These are phyloP conservation scores for Hypoxylon sp. DNA, from an alignment of 2,329 filamentous ascomycete species.

Conservation along the genomic window DNA sequence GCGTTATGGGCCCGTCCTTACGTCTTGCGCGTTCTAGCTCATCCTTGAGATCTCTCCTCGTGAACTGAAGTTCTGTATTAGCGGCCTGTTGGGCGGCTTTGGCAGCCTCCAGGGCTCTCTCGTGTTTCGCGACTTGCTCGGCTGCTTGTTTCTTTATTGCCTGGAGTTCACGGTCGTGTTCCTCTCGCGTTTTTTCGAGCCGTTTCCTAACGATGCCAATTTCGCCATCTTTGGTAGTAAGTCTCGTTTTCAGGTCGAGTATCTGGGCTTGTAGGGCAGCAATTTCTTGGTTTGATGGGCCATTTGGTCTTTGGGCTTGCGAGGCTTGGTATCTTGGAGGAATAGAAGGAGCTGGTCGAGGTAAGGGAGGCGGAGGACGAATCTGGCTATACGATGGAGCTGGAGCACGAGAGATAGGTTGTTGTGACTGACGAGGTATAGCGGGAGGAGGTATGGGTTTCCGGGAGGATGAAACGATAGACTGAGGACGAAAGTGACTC, in stretches of 20 bases:
- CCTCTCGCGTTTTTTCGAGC: conserved; percentile 71
- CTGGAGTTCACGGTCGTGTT: conserved; percentile 74
- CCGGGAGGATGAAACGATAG: conserved; percentile 35
- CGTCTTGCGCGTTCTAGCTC: conserved; percentile 64
- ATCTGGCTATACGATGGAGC: conserved; percentile 61
- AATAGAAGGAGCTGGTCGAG: conserved; percentile 50
- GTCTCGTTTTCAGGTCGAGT: conserved; percentile 67
- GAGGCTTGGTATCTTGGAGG: conserved; percentile 57
- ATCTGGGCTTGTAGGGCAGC: conserved; percentile 68
- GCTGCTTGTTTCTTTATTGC: conserved; percentile 74
- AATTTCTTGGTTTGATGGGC: conserved; percentile 57
- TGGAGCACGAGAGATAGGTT: conserved; percentile 42
- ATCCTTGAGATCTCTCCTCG: conserved; percentile 79
- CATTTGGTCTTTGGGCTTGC: conserved; percentile 50
- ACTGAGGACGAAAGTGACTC: conserved; percentile 46
- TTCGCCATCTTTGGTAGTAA: conserved; percentile 77
- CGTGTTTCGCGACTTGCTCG: conserved; percentile 75
- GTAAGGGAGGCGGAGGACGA: conserved; percentile 56
- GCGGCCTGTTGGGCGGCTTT: conserved; percentile 75
- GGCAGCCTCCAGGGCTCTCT: conserved; percentile 75
- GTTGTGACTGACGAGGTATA: conserved; percentile 41
- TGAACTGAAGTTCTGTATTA: conserved; percentile 79
- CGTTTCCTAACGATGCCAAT: conserved; percentile 82
- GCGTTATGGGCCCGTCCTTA: conserved; percentile 67
- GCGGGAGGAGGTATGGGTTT: conserved; percentile 19